A percentile compares a stretch with the other conserved stretches of the same genome.
These are phyloP conservation scores for Pyrrhoderma lamaoense DNA, from an alignment of 1,284 basidiomycete genomes.

Conservation along the genomic window DNA sequence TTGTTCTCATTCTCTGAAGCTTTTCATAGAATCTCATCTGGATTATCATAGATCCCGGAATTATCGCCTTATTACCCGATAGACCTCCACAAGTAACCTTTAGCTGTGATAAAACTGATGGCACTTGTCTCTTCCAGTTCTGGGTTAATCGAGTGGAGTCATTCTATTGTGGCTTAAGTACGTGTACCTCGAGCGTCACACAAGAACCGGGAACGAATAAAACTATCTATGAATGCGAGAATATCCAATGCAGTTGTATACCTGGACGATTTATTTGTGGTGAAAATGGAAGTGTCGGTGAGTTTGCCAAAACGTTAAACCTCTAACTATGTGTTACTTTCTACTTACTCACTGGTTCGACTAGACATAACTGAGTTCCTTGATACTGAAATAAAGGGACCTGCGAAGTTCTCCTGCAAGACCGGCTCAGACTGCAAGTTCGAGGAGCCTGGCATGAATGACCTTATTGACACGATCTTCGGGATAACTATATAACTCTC, in stretches of 20 bases:
- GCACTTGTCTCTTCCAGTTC: slow-evolving; percentile 91
- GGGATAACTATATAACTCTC: slow-evolving; percentile 89
- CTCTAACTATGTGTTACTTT: slow-evolving; percentile 1
- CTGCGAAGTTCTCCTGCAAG: slow-evolving; percentile 81
- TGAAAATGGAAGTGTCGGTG: slow-evolving; percentile 89
- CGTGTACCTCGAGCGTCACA: slow-evolving; percentile 48
- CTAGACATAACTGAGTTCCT: slow-evolving; percentile 93
- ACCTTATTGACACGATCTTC: slow-evolving; percentile 88
- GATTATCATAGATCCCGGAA: slow-evolving; percentile 64
- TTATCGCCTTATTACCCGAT: slow-evolving; percentile 81
- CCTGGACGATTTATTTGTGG: slow-evolving; percentile 93
- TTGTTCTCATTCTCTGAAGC: not conserved
- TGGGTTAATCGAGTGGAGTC: slow-evolving; percentile 93
- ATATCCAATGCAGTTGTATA: slow-evolving; percentile 86
- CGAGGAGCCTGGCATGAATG: slow-evolving; percentile 94
- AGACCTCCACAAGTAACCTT: slow-evolving; percentile 94
- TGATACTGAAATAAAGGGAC: slow-evolving; percentile 83
- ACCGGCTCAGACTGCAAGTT: slow-evolving; percentile 76
- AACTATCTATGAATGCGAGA: slow-evolving; percentile 73
- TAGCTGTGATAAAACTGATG: slow-evolving; percentile 58
- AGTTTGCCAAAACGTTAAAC: slow-evolving; percentile 29
- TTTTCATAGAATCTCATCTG: not conserved
- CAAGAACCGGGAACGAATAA: slow-evolving; percentile 62
- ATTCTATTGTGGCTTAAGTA: slow-evolving; percentile 86
- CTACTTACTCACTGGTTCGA: slow-evolving; percentile 7